Evolutionary conservation across 2,329 filamentous ascomycete species (phyloP), one percentile per base, ranked within the genome.

Genomic region (Stemphylium lycopersici): DNA sequence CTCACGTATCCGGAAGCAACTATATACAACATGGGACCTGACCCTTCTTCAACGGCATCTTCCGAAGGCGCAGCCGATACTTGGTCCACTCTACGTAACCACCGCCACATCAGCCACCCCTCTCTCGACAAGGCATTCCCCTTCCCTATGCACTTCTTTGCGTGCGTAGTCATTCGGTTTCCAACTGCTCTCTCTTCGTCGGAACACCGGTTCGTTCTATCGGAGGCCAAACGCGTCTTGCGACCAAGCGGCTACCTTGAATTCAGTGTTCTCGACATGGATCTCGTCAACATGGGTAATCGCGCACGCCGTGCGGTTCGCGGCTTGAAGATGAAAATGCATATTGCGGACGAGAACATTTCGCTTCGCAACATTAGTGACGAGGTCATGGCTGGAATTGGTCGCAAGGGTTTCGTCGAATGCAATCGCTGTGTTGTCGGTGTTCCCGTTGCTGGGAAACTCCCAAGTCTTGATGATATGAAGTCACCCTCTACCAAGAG

Each of bases 271-370:
- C 81, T 95, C 1, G 90, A 95, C 59, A 81, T 91, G 10, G 90
- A 95, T 67, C 82, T 95, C 55, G 87, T 91, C 74, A 91, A 91
- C 68, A 92, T 93, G 88, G 90, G 90, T 0, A 87, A 84, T 49
- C 83, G 84, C 12, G 86, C 87, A 1, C 84, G 90, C 5, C 84
- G 87, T 13, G 84, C 87, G 0, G 83, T 93, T 3, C 84, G 90
- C 3, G 83, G 81, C 0, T 77, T 93, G 52, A 93, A 93, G 74
- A 87, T 91, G 66, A 80, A 83, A 31, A 85, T 91, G 63, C 86
- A 87, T 55, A 78, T 81, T 15, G 80, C 80, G 6, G 81, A 89
- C 10, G 80, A 84, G 0, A 81, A 85, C 18, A 81, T 85, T 10
- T 87, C 82, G 49, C 79, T 93, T 29, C 78, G 78, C 38, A 80